phyloP scores from a whole-genome alignment of 2,329 filamentous ascomycete genomes.

The Aureobasidium zeae region DNA sequence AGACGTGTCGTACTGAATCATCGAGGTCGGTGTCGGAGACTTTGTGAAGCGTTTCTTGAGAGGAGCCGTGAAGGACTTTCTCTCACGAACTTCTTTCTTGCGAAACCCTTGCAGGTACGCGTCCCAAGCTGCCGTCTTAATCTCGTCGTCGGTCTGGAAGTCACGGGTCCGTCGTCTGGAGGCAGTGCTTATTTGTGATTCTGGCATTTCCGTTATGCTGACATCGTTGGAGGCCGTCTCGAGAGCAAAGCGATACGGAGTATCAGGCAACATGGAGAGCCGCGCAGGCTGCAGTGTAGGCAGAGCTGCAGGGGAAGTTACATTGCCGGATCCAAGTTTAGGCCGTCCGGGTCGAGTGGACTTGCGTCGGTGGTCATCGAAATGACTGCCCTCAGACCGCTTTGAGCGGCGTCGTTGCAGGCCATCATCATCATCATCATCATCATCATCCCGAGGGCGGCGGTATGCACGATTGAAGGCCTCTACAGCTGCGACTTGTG shows the following conservation, averaged over 20 bases:
- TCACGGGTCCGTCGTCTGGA: constrained; percentile 18
- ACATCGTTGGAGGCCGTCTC: not conserved
- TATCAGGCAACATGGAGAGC: not conserved
- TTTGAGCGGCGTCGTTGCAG: constrained; percentile 16
- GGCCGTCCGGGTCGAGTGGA: not conserved
- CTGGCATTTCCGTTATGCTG: not conserved
- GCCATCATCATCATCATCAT: not conserved
- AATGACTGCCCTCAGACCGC: constrained; percentile 28
- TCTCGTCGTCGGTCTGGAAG: constrained; percentile 23
- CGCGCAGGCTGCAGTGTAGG: not conserved
- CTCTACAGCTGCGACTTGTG: constrained; percentile 52
- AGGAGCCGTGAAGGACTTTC: constrained; percentile 36
- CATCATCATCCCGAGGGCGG: not conserved
- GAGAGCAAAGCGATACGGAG: constrained; percentile 6
- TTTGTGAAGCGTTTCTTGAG: constrained; percentile 37
- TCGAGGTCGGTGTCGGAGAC: constrained; percentile 16
- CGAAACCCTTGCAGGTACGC: constrained; percentile 34
- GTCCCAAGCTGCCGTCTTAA: constrained; percentile 29
- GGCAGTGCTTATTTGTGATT: constrained; percentile 1
- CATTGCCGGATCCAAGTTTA: not conserved
- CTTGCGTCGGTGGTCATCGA: constrained; percentile 22
- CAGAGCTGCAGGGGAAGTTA: not conserved
- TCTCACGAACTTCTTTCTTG: constrained; percentile 32
- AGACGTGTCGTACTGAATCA: constrained; percentile 22
- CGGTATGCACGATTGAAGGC: constrained; percentile 49